phyloP scores from a whole-genome alignment of 2,329 filamentous ascomycete species.

The Ciborinia camelliae region DNA sequence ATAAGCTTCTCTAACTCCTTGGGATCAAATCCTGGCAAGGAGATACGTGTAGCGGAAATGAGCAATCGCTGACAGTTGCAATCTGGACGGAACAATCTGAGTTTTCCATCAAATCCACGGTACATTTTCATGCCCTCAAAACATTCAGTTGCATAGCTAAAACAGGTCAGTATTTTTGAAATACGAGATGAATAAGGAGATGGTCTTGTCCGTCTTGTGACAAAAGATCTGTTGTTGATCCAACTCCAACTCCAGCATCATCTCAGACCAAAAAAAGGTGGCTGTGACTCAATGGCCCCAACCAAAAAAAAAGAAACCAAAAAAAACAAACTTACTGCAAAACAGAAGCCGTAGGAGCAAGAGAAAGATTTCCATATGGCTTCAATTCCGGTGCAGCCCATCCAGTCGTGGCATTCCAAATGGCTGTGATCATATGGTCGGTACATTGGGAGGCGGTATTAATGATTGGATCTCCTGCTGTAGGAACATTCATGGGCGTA shows the following conservation, averaged over 20 bases:
- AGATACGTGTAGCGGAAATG: conserved; percentile 61
- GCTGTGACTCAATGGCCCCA: neutral
- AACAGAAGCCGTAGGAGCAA: conserved; percentile 77
- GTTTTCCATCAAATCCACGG: conserved; percentile 64
- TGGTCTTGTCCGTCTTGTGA: neutral
- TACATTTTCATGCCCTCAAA: conserved; percentile 87
- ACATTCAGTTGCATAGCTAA: conserved; percentile 75
- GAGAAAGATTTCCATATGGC: conserved; percentile 72
- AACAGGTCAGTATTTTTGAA: neutral
- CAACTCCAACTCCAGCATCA: neutral
- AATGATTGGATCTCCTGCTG: conserved; percentile 42
- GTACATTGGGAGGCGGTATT: conserved; percentile 44
- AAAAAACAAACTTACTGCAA: conserved; percentile 52
- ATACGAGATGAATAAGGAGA: too few relatives aligned
- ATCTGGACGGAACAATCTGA: conserved; percentile 61
- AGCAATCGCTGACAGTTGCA: conserved; percentile 51
- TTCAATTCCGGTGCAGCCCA: conserved; percentile 73
- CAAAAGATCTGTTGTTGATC: neutral
- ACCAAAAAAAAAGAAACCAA: neutral
- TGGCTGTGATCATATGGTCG: conserved; percentile 82
- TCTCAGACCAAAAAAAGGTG: neutral
- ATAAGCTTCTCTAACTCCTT: conserved; percentile 72
- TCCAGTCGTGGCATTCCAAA: conserved; percentile 62
- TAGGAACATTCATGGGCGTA: conserved; percentile 51
- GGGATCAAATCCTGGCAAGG: conserved; percentile 70